Evolutionary conservation across 2,329 filamentous ascomycete genomes (phyloP), one percentile per base, ranked within the genome.

Genomic region (Epichloe typhina): DNA sequence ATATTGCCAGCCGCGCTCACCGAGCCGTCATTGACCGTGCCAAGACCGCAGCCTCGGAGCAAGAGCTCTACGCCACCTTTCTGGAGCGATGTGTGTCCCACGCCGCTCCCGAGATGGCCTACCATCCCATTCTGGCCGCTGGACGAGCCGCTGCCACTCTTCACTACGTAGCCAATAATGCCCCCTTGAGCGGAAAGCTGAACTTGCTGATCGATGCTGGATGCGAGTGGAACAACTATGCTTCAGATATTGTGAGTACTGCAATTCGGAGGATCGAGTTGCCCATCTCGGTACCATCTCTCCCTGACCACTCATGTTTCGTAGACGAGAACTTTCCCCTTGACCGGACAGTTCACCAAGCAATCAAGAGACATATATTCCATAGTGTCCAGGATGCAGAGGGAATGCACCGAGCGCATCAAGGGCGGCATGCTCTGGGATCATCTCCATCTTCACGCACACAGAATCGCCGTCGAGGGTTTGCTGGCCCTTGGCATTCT

Each of bases 151-250:
- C 86, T 0, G 87, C 89, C 5, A 93, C 88, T 1, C 75, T 96
- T 36, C 91, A 96, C 69, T 96, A 96, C 60, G 80, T 88, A 23
- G 79, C 84, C 61, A 95, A 95, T 64, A 74, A 89, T 56, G 75
- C 83, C 61, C 74, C 82, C 0, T 69, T 91, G 37, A 68, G 70
- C 1, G 80, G 80, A 42, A 89, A 91, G 69, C 79, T 87, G 50
- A 84, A 94, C 59, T 69, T 96, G 49, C 76, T 95, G 52, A 70
- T 96, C 19, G 91, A 97, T 62, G 90, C 88, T 3, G 91, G 88
- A 21, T 83, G 77, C 33, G 86, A 89, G 66, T 87, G 79, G 75
- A 66, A 77, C 50, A 84, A 82, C 66, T 89, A 90, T 59, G 83
- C 83, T 37, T 76, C 83, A 35, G 79, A 83, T 59, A 82, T 84